Evolutionary conservation across 169 alveolate genomes (phyloP), one percentile per base, ranked within the genome.

Genomic region (Eimeria tenella): DNA sequence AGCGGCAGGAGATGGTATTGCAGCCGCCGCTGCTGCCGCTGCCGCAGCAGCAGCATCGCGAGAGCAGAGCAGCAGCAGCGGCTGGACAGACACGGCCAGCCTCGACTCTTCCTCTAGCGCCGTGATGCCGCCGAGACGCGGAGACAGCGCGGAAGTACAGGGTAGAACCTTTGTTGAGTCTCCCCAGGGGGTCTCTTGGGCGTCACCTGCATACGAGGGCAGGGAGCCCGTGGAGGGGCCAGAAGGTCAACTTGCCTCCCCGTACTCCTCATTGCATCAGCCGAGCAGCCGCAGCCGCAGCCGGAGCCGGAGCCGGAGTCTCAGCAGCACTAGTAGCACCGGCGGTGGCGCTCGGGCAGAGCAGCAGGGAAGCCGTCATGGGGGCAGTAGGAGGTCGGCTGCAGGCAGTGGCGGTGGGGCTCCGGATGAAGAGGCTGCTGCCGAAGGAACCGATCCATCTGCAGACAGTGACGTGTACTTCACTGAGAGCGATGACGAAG

Each of bases 401-500:
- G 93, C 83, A 19, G 83, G 21, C 10, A 70, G 15, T 17, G 93
- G 56, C 11, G 83, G 56, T 7, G 49, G 83, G 58, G 70, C 23
- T 19, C 52, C 86, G 63, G 86, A 55, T 53, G 92, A 70, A 31
- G 95, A 25, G 74, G 86, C 49, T 58, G 84, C 56, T 63, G 90
- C 56, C 50, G 90, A 55, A 6, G 91, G 75, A 50, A 58, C 70
- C 5, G 93, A 58, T 11, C 62, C 90, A 9, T 75, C 86, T 10
- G 77, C 86, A 49, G 96, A 87, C 63, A 82, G 93, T 56, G 96
- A 94, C 82, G 82, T 84, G 75, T 91, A 93, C 60, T 95, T 93
- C 86, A 89, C 94, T 1, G 96, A 95, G 86, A 93, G 96, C 58
- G 96, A 95, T 71, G 96, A 93, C 50, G 96, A 95, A 56, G 96